phyloP scores from a whole-genome alignment of 163 green algal genomes.

The Chlorella variabilis region DNA sequence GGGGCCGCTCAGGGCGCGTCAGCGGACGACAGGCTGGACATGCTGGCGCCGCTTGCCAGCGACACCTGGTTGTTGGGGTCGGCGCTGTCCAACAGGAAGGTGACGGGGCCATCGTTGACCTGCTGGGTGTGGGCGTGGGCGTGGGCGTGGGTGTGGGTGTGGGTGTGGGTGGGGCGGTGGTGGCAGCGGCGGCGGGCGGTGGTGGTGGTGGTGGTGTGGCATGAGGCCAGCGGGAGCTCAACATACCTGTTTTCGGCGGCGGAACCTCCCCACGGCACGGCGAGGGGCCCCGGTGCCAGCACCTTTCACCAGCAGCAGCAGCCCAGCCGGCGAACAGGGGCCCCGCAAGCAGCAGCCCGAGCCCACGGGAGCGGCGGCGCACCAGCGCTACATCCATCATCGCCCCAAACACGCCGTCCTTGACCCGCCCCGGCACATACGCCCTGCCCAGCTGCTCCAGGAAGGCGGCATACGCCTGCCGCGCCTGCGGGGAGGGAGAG shows the following conservation, averaged over 20 bases:
- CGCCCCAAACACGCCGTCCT: slow-evolving; percentile 68
- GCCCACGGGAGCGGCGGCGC: background rate
- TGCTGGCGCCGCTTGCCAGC: background rate
- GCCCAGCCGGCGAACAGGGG: too few relatives aligned
- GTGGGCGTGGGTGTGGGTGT: background rate
- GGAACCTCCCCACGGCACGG: too few relatives aligned
- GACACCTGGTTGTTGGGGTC: slow-evolving; percentile 17
- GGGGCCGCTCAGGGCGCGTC: too few relatives aligned
- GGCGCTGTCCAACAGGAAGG: slow-evolving; percentile 49
- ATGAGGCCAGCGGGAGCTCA: too few relatives aligned
- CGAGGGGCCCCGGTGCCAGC: too few relatives aligned
- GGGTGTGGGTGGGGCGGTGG: too few relatives aligned
- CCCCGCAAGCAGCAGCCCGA: background rate
- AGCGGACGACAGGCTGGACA: background rate
- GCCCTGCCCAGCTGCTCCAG: slow-evolving; percentile 35
- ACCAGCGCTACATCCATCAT: slow-evolving; percentile 65
- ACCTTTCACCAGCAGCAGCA: too few relatives aligned
- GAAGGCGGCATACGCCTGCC: slow-evolving; percentile 49
- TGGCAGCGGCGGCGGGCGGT: too few relatives aligned
- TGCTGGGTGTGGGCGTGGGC: background rate
- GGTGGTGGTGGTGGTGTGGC: too few relatives aligned
- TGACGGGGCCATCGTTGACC: slow-evolving; percentile 71
- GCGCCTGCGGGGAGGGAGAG: slow-evolving; percentile 24
- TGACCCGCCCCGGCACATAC: slow-evolving; percentile 47
- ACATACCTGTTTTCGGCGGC: too few relatives aligned